A percentile compares a stretch with the other conserved stretches of the same genome.
Evolutionary conservation across 2,329 filamentous ascomycete genomes (phyloP).

Genomic region (Dendryphion nanum): DNA sequence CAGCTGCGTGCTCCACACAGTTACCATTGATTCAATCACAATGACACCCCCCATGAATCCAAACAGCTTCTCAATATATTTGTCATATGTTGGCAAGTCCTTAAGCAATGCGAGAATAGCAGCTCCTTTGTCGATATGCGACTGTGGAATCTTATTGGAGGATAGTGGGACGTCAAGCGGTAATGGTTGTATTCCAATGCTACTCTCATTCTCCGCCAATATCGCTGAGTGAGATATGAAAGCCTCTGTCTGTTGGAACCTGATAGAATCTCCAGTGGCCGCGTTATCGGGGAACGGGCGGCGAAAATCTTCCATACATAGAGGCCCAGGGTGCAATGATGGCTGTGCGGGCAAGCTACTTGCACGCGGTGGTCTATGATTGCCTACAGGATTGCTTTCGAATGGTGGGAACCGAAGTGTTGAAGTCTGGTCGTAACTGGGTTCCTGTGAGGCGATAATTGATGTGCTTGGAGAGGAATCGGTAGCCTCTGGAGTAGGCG

Average conservation of each 20-base stretch:
- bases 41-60: conserved; percentile 29
- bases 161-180: conserved; percentile 1
- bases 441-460: conserved; percentile 4
- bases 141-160: conserved; percentile 12
- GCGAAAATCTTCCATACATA: conserved; percentile 15
- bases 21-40: conserved; percentile 35
- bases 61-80: conserved; percentile 35
- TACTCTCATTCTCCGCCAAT: conserved; percentile 26
- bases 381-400: conserved; percentile 1
- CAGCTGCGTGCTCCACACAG: conserved; percentile 25
- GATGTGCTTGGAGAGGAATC: conserved; percentile 9
- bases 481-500: conserved; percentile 13
- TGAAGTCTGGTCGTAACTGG: conserved; percentile 1
- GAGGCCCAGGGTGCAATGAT: conserved; percentile 7
- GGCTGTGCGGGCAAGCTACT: conserved; percentile 16
- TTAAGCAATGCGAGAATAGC: conserved; percentile 25
- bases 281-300: conserved; percentile 12
- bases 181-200: conserved; percentile 19
- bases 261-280: conserved; percentile 8
- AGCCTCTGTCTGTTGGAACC: conserved; percentile 12
- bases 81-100: conserved; percentile 22
- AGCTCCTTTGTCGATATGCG: conserved; percentile 27
- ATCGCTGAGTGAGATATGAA: conserved; percentile 28
- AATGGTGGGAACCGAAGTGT: conserved; percentile 5
- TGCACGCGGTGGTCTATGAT: conserved; percentile 9